Percentiles rank a stretch among this genome's conserved stretches.
phyloP scores from a whole-genome alignment of 352 stramenopile genomes.

The Blastocystis sp. region DNA sequence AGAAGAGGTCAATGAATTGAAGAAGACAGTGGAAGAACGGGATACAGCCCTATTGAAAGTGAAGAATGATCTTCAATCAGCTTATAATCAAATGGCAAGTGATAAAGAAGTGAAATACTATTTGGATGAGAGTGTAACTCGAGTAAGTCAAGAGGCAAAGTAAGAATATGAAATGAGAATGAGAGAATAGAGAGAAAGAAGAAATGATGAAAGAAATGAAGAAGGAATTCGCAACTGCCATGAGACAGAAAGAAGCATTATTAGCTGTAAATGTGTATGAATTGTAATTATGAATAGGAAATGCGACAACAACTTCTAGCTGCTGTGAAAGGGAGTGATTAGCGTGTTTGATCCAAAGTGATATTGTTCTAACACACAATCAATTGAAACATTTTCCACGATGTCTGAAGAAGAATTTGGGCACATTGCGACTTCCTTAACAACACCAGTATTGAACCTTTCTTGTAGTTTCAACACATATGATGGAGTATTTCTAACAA shows the following conservation, averaged over 20 bases:
- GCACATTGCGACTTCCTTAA: not conserved
- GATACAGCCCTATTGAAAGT: not conserved
- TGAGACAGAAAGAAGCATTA: not conserved
- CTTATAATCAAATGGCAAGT: slow-evolving; percentile 50
- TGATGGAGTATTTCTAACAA: not conserved
- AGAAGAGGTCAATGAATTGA: not conserved
- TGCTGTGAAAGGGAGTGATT: not conserved
- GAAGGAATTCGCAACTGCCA: not conserved
- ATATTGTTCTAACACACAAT: slow-evolving; percentile 13
- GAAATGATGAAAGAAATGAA: slow-evolving; percentile 6
- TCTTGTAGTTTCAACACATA: slow-evolving; percentile 12
- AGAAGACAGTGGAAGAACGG: not conserved
- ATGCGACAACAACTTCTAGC: not conserved
- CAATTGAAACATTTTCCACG: not conserved
- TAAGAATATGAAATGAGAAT: not conserved
- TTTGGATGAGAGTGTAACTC: slow-evolving; percentile 34
- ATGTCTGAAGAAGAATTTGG: slow-evolving; percentile 21
- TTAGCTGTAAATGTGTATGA: not conserved
- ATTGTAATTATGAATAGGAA: not conserved
- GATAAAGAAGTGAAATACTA: slow-evolving; percentile 54
- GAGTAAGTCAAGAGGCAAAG: not conserved
- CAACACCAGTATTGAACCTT: not conserved
- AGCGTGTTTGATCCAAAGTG: not conserved
- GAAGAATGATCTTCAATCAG: not conserved
- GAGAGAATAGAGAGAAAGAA: slow-evolving; percentile 32